Base-by-base conservation (phyloP, 805 yeast genomes). In the Yamadazyma sp. region DNA sequence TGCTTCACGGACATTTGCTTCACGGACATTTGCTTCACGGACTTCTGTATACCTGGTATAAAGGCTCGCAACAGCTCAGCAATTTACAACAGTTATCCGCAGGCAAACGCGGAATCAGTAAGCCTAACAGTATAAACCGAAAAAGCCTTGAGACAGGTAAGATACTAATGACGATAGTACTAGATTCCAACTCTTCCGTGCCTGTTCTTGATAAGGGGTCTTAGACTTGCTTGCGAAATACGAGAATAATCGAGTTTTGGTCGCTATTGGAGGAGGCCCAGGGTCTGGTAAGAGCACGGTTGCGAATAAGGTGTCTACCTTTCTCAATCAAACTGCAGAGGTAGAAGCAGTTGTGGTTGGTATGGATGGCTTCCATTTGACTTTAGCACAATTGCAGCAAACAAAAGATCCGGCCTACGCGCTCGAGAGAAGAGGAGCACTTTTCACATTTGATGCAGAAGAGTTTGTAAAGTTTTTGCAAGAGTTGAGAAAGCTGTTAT, bases 271-370 rank as follows among this genome's bases (percentile, higher is more conserved):
- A 3, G 96, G 96, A 1, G 71, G 80, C 0, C 96, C 96, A 2
- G 96, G 96, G 5, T 78, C 90, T 0, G 96, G 96, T 0, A 88
- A 88, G 54, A 73, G 90, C 5, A 84, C 95, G 0, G 52, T 81
- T 20, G 80, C 90, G 1, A 52, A 55, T 26, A 38, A 58, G 3
- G 62, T 87, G 3, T 20, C 20, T 6, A 19, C 28, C 12, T n/a
- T 32, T 10, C 34, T 67, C 23, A 52, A 45, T 27, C 25, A 39
- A 6, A 11, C 18, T 5, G 14, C n/a, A 3, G 25, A 17, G 7
- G 35, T 54, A 20, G 32, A 46, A 12, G 40, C 66, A 7, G 44
- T 41, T 16, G 56, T 59, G 9, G 47, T 67, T 12, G 68, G 70
- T 7, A 69, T 63, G 47, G 72, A 67, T 52, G 73, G 73, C 11